A percentile compares a stretch with the other conserved stretches of the same genome.
Evolutionary conservation across 805 yeast species (phyloP).

Genomic region (Kodamaea sagamina): DNA sequence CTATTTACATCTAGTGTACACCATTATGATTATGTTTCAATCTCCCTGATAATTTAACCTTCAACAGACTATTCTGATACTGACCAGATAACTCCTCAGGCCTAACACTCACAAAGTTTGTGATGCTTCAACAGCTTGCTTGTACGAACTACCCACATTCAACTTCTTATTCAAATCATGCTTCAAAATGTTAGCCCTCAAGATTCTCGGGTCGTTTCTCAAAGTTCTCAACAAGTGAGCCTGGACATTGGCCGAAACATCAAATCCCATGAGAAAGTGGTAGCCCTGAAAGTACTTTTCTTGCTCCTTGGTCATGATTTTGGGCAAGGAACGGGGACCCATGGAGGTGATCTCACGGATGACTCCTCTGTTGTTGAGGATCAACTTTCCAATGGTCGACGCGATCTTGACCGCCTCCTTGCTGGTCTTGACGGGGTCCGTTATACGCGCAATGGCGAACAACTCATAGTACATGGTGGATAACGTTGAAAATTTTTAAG

Average conservation of each 20-base stretch:
- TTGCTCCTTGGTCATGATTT: conserved; percentile 78
- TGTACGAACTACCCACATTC: conserved; percentile 54
- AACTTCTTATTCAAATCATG: conserved; percentile 54
- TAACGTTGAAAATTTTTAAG: conserved; percentile 7
- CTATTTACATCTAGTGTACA: conserved; percentile 13
- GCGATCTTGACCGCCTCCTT: conserved; percentile 46
- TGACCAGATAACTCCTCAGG: not conserved
- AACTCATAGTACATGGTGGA: conserved; percentile 80
- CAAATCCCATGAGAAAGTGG: conserved; percentile 84
- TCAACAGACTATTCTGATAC: not conserved
- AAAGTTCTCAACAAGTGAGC: conserved; percentile 78
- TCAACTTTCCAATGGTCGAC: conserved; percentile 76
- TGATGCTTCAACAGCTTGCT: conserved; percentile 19
- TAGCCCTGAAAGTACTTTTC: conserved; percentile 90
- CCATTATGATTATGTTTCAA: not conserved
- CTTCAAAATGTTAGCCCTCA: conserved; percentile 73
- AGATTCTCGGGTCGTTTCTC: conserved; percentile 86
- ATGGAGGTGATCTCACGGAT: conserved; percentile 77
- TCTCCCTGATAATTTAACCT: not conserved
- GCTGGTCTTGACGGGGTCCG: conserved; percentile 50
- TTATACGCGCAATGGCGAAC: conserved; percentile 82
- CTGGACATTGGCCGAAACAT: conserved; percentile 83
- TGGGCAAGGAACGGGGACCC: conserved; percentile 79
- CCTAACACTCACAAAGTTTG: conserved; percentile 11
- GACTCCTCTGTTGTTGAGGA: conserved; percentile 91